These are phyloP conservation scores for Alternaria arbusti DNA, from an alignment of 2,329 filamentous ascomycete species.

Conservation along the genomic window DNA sequence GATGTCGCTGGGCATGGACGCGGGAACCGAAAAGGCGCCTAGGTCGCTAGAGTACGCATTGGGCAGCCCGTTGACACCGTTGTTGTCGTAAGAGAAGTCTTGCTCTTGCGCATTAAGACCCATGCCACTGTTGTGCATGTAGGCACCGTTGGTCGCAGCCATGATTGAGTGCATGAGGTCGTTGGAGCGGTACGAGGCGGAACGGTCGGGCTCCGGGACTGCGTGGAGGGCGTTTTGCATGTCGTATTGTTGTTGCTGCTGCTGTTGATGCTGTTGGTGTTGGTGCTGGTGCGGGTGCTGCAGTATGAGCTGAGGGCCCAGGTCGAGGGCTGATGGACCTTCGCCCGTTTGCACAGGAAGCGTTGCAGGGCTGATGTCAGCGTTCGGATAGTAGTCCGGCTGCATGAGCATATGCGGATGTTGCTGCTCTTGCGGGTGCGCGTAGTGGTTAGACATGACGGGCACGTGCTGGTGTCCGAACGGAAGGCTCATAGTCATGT, in stretches of 20 bases:
- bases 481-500: constrained; percentile 43
- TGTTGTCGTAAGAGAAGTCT: constrained; percentile 20
- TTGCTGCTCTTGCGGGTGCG: constrained; percentile 27
- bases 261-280: constrained; percentile 35
- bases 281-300: constrained; percentile 32
- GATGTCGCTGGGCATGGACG: constrained; percentile 29
- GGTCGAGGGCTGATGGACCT: constrained; percentile 39
- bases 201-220: constrained; percentile 42
- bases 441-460: constrained; percentile 27
- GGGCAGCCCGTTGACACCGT: constrained; percentile 28
- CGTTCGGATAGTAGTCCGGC: constrained; percentile 36
- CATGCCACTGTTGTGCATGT: constrained; percentile 38
- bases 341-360: constrained; percentile 42
- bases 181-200: constrained; percentile 35
- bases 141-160: constrained; percentile 44
- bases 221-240: constrained; percentile 43
- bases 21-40: constrained; percentile 29
- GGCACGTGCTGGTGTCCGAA: constrained; percentile 33
- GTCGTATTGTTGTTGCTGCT: constrained; percentile 40
- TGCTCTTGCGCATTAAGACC: constrained; percentile 32
- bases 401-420: constrained; percentile 36
- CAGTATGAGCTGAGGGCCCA: constrained; percentile 38
- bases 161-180: constrained; percentile 48
- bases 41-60: constrained; percentile 30
- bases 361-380: constrained; percentile 46